phyloP scores from a whole-genome alignment of 345 rosid species.

The Murraya koenigii region DNA sequence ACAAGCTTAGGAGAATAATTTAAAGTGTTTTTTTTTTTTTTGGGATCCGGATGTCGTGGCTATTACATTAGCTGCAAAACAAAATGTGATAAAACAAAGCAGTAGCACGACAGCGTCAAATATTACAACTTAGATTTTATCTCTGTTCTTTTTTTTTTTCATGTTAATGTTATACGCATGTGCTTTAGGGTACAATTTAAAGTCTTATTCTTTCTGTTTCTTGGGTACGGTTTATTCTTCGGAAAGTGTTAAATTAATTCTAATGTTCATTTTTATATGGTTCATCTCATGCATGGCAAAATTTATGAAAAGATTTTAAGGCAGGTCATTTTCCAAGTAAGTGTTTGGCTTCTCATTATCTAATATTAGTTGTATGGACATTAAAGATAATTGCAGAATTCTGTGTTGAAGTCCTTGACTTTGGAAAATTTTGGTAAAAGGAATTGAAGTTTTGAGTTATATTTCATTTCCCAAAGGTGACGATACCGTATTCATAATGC shows the following conservation, averaged over 20 bases:
- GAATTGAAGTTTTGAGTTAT: not conserved
- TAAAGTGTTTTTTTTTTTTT: no score
- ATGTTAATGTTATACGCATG: no score
- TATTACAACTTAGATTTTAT: no score
- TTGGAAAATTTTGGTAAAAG: not conserved
- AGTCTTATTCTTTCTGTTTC: no score
- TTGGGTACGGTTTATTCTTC: no score
- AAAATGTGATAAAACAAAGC: no score
- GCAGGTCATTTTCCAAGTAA: conserved; percentile 24
- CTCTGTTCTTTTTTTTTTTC: no score
- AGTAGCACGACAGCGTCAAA: no score
- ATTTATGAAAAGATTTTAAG: conserved; percentile 21
- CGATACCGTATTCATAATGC: not conserved
- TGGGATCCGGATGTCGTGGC: no score
- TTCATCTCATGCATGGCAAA: conserved; percentile 18
- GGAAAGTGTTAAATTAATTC: not conserved
- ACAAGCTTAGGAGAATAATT: not conserved
- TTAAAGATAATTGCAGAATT: not conserved
- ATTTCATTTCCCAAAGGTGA: not conserved
- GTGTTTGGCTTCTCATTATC: not conserved
- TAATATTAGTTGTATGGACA: not conserved
- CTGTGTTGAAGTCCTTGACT: not conserved
- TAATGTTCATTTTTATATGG: not conserved
- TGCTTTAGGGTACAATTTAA: no score
- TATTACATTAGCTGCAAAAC: no score